Evolutionary conservation across 495 filamentous ascomycete genomes (phyloP).

Genomic region (Penicillium ochrochloron): DNA sequence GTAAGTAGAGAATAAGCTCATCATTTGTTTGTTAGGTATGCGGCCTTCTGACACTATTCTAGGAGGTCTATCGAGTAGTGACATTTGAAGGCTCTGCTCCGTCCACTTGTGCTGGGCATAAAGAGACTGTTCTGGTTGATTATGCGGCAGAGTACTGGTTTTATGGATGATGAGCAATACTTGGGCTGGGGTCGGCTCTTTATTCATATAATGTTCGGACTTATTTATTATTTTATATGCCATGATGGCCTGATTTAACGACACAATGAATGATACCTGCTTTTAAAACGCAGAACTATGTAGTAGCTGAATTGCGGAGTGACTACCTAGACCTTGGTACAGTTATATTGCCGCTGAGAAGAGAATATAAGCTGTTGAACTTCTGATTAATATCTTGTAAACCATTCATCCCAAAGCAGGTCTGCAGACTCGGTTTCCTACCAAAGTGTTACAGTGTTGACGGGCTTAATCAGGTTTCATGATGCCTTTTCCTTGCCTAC

Average conservation of each 20-base stretch:
- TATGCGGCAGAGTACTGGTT: constrained; percentile 79
- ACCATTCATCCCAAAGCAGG: too few relatives aligned
- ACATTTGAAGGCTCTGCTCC: constrained; percentile 66
- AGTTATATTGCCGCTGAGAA: neutral
- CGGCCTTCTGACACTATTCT: constrained; percentile 31
- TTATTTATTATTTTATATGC: neutral
- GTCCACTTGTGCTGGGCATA: constrained; percentile 47
- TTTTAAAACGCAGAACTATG: neutral
- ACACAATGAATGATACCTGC: neutral
- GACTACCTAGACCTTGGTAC: too few relatives aligned
- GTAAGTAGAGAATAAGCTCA: constrained; percentile 29
- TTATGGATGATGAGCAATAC: constrained; percentile 43
- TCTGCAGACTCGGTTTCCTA: too few relatives aligned
- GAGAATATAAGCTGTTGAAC: too few relatives aligned
- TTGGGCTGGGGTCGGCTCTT: neutral
- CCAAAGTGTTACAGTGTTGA: too few relatives aligned
- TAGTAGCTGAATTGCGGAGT: too few relatives aligned
- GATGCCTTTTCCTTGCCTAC: too few relatives aligned
- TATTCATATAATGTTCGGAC: neutral
- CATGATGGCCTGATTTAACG: neutral
- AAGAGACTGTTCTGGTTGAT: constrained; percentile 52
- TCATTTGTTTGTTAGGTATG: neutral
- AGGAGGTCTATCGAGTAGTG: constrained; percentile 67
- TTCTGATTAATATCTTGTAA: too few relatives aligned
- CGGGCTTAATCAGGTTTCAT: too few relatives aligned